Evolutionary conservation across 768 basidiomycete genomes (phyloP).

Genomic region (Suillus hirtellus): DNA sequence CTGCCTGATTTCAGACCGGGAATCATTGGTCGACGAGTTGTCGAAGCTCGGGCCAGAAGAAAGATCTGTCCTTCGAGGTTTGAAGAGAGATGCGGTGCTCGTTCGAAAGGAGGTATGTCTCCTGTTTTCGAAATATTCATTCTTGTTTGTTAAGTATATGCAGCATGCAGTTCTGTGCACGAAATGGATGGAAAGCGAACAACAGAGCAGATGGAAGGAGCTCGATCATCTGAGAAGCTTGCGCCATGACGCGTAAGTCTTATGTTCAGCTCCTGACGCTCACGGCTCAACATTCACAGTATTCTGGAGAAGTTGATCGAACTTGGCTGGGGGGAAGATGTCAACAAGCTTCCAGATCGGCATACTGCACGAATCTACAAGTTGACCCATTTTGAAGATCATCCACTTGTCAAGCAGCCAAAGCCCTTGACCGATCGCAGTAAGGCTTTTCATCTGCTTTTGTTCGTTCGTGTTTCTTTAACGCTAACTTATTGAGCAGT

Average conservation of each 20-base stretch:
- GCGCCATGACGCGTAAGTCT: conserved; percentile 37
- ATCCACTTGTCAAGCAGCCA: conserved; percentile 15
- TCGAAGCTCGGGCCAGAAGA: not conserved
- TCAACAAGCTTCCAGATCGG: conserved; percentile 30
- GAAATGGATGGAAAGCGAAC: conserved; percentile 13
- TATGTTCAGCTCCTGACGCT: not conserved
- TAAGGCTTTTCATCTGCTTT: conserved; percentile 3
- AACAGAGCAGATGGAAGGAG: conserved; percentile 33
- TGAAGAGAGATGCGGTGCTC: not conserved
- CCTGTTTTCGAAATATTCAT: not conserved
- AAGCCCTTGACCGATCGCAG: conserved; percentile 14
- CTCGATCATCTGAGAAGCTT: conserved; percentile 36
- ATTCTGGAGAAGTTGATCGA: conserved; percentile 40
- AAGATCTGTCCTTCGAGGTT: not conserved
- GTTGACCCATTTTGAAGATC: conserved; percentile 30
- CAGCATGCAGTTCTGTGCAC: not conserved
- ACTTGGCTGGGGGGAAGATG: conserved; percentile 42
- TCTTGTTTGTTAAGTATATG: not conserved
- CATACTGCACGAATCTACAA: conserved; percentile 10
- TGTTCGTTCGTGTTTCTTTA: not conserved
- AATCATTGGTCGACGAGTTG: not conserved
- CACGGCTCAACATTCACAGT: conserved; percentile 21
- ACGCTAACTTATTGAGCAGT: conserved; percentile 8
- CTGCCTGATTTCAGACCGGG: not conserved
- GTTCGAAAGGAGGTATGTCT: not conserved